A percentile compares a stretch with the other conserved stretches of the same genome.
These are phyloP conservation scores for Escovopsis sp. DNA, from an alignment of 2,329 filamentous ascomycete species.

Conservation along the genomic window DNA sequence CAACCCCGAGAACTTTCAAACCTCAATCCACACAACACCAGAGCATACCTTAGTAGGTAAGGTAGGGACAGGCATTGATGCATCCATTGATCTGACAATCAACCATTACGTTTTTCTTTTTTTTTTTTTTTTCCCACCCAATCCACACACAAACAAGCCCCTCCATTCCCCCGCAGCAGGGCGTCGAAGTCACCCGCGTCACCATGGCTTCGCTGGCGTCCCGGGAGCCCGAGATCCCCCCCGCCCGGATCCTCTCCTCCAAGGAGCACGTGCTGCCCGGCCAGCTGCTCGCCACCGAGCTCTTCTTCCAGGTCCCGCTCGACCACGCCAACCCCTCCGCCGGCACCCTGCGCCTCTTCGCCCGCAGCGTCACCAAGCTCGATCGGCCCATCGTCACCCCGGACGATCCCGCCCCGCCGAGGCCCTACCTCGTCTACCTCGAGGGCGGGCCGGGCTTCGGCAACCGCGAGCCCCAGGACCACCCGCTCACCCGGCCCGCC, in stretches of 20 bases:
- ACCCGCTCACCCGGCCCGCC: slow-evolving; percentile 53
- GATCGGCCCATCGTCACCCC: slow-evolving; percentile 43
- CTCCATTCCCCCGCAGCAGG: not conserved
- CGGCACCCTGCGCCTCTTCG: slow-evolving; percentile 61
- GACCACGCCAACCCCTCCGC: slow-evolving; percentile 52
- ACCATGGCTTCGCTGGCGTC: slow-evolving; percentile 2
- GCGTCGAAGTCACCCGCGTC: slow-evolving; percentile 1
- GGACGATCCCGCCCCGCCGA: slow-evolving; percentile 19
- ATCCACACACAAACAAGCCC: no score
- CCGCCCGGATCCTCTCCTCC: slow-evolving; percentile 26
- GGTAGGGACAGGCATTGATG: no score
- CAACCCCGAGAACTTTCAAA: no score
- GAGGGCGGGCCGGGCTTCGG: slow-evolving; percentile 78
- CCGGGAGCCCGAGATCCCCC: slow-evolving; percentile 14
- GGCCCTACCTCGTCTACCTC: slow-evolving; percentile 55
- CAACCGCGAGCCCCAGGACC: slow-evolving; percentile 60
- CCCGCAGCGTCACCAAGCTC: slow-evolving; percentile 53
- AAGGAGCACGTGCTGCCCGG: slow-evolving; percentile 37
- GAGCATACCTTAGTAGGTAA: no score
- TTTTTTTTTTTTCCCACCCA: no score
- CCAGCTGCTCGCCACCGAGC: slow-evolving; percentile 60
- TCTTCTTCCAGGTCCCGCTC: slow-evolving; percentile 75
- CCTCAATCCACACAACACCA: no score
- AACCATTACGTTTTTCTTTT: no score
- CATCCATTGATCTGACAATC: no score